These are phyloP conservation scores for Penicillium flavigenum DNA, from an alignment of 495 filamentous ascomycete species.

Conservation along the genomic window DNA sequence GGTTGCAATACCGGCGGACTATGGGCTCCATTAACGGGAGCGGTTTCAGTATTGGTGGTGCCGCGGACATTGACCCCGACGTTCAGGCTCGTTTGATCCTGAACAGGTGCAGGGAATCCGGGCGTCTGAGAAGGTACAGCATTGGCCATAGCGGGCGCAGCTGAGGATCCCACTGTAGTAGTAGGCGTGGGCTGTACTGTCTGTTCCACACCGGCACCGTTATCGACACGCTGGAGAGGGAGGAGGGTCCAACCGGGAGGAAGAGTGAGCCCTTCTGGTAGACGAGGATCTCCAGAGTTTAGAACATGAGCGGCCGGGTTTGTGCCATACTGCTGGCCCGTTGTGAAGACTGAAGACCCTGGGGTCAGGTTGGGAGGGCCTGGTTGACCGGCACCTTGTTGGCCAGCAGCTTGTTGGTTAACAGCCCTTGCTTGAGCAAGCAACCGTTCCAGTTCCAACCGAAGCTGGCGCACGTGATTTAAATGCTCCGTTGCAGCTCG, in stretches of 20 bases:
- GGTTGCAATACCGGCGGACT: slow-evolving; percentile 1
- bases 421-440: slow-evolving; percentile 44
- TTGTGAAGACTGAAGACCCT: slow-evolving; percentile 22
- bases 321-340: slow-evolving; percentile 34
- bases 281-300: slow-evolving; percentile 61
- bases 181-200: slow-evolving; percentile 13
- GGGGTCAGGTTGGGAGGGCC: slow-evolving; percentile 17
- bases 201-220: slow-evolving; percentile 5
- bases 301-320: slow-evolving; percentile 45
- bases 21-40: slow-evolving; percentile 20
- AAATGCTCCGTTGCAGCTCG: slow-evolving; percentile 57
- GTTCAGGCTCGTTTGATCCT: background rate
- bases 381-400: slow-evolving; percentile 10
- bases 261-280: slow-evolving; percentile 70
- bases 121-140: background rate
- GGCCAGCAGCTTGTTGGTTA: background rate
- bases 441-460: slow-evolving; percentile 63
- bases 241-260: slow-evolving; percentile 76
- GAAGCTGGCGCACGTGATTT: slow-evolving; percentile 53
- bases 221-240: slow-evolving; percentile 58
- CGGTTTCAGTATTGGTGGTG: background rate
- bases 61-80: background rate
- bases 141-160: slow-evolving; percentile 1
- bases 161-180: slow-evolving; percentile 10
- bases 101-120: background rate